Percentiles rank a stretch among this genome's conserved stretches.
phyloP scores from a whole-genome alignment of 345 rosid genomes.

The Hibiscus tridactylites region DNA sequence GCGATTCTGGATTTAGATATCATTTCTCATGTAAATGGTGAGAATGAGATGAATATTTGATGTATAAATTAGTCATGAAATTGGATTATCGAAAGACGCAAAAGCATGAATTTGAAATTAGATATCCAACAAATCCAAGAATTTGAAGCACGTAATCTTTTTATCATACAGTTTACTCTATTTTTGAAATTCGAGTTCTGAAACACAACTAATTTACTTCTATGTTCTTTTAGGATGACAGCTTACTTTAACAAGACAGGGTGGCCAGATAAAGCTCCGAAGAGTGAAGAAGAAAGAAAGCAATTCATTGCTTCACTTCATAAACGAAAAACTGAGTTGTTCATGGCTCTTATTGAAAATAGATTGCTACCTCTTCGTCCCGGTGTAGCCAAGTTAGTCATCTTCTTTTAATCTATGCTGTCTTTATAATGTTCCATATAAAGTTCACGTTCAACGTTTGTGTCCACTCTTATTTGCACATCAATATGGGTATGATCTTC shows the following conservation, averaged over 20 bases:
- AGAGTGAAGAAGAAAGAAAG: slow-evolving; percentile 78
- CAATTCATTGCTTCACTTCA: slow-evolving; percentile 84
- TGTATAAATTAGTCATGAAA: background rate
- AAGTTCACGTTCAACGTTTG: no score
- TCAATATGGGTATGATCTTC: no score
- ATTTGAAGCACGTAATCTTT: background rate
- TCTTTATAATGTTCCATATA: background rate
- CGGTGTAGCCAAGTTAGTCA: slow-evolving; percentile 73
- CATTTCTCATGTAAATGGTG: background rate
- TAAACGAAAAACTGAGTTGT: slow-evolving; percentile 75
- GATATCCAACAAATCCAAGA: no score
- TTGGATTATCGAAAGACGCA: background rate
- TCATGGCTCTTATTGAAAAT: slow-evolving; percentile 88
- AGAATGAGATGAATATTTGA: background rate
- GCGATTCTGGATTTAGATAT: background rate
- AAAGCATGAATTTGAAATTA: background rate
- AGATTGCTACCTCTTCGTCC: slow-evolving; percentile 84
- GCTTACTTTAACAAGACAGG: slow-evolving; percentile 82
- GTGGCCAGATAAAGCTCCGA: slow-evolving; percentile 92
- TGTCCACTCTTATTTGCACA: no score
- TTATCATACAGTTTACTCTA: background rate
- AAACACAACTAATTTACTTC: background rate
- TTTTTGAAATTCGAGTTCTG: background rate
- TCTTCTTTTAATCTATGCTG: slow-evolving; percentile 7
- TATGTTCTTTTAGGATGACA: slow-evolving; percentile 55